Conservation (phyloP, 2,329 filamentous ascomycete genomes). For the Periconia sp. region DNA sequence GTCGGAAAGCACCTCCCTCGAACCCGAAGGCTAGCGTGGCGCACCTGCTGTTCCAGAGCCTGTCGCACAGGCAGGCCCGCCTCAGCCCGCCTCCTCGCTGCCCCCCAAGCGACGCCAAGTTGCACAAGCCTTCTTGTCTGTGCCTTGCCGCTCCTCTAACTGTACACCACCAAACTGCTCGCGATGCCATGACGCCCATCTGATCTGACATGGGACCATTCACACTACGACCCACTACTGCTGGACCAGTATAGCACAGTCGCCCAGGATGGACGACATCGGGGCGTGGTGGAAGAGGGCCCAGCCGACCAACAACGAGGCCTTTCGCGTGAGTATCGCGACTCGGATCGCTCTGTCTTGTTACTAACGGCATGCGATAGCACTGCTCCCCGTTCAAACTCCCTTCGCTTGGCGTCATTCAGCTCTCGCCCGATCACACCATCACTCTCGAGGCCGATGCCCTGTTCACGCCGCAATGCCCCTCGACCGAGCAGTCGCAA, state of each 20-base stretch:
- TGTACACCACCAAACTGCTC: constrained; percentile 1
- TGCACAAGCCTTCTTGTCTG: constrained; percentile 28
- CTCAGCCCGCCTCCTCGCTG: too few relatives aligned
- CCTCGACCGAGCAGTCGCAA: constrained; percentile 38
- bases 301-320: constrained; percentile 35
- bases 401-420: constrained; percentile 63
- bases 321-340: constrained; percentile 36
- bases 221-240: constrained; percentile 29
- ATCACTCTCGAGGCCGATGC: constrained; percentile 66
- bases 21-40: too few relatives aligned
- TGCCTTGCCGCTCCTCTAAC: constrained; percentile 26
- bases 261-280: constrained; percentile 38
- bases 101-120: too few relatives aligned
- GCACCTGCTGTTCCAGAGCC: too few relatives aligned
- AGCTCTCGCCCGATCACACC: constrained; percentile 59
- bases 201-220: constrained; percentile 36
- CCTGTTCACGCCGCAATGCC: constrained; percentile 66
- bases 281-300: constrained; percentile 29
- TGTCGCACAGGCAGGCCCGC: too few relatives aligned
- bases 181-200: constrained; percentile 23
- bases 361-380: constrained; percentile 39
- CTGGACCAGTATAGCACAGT: constrained; percentile 45
- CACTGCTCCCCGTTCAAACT: constrained; percentile 69
- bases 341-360: constrained; percentile 2
- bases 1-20: too few relatives aligned